These are phyloP conservation scores for Venturia aucupariae DNA, from an alignment of 2,329 filamentous ascomycete genomes.

Conservation along the genomic window DNA sequence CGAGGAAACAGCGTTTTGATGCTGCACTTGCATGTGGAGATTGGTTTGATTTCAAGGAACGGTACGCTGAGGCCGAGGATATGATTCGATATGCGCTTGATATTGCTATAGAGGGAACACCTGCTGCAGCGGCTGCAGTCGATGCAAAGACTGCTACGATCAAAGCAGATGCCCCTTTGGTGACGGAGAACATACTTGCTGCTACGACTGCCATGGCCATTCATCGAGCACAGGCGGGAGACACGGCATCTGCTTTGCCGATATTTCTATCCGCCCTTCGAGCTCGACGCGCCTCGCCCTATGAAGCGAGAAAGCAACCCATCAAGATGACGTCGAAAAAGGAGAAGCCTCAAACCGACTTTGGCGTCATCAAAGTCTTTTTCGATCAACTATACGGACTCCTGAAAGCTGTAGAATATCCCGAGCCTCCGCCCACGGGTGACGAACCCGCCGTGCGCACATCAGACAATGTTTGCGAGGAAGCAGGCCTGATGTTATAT, in stretches of 20 bases:
- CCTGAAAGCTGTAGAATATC: constrained; percentile 42
- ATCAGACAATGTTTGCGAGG: constrained; percentile 60
- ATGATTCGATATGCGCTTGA: constrained; percentile 70
- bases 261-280: constrained; percentile 79
- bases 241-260: constrained; percentile 62
- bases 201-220: constrained; percentile 70
- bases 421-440: constrained; percentile 61
- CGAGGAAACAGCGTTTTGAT: constrained; percentile 66
- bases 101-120: constrained; percentile 45
- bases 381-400: background rate
- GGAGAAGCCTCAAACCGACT: constrained; percentile 5
- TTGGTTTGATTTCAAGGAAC: constrained; percentile 71
- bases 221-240: constrained; percentile 62
- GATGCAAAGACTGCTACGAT: constrained; percentile 53
- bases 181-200: constrained; percentile 66
- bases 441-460: constrained; percentile 57
- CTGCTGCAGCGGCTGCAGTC: constrained; percentile 33
- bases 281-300: constrained; percentile 54
- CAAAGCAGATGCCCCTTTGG: constrained; percentile 45
- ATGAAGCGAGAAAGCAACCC: constrained; percentile 26
- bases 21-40: constrained; percentile 76
- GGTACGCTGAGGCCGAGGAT: constrained; percentile 55
- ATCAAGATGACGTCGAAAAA: constrained; percentile 21
- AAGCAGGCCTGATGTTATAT: constrained; percentile 78
- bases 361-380: background rate